These are phyloP conservation scores for Penicillium sp. DNA, from an alignment of 2,329 filamentous ascomycete species.

Conservation along the genomic window DNA sequence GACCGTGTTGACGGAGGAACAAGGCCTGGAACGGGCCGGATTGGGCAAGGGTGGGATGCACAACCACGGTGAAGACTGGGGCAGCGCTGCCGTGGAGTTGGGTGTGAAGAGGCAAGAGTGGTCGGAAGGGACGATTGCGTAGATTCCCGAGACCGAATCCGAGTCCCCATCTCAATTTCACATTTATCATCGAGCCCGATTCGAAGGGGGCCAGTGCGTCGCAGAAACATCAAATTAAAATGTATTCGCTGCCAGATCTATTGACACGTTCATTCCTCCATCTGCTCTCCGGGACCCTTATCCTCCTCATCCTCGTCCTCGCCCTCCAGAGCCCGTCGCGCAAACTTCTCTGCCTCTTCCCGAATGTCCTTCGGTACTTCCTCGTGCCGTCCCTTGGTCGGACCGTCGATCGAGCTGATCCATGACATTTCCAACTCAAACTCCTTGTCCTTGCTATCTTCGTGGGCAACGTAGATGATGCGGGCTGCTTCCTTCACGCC, in stretches of 20 bases:
- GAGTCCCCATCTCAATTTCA: neutral
- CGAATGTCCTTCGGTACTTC: slow-evolving; percentile 88
- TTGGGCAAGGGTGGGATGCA: slow-evolving; percentile 61
- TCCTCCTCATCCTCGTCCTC: slow-evolving; percentile 82
- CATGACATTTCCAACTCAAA: slow-evolving; percentile 99
- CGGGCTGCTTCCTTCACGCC: slow-evolving; percentile 94
- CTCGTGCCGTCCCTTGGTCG: slow-evolving; percentile 88
- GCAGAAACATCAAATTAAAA: slow-evolving; percentile 17
- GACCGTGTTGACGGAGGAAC: slow-evolving; percentile 83
- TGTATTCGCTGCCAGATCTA: slow-evolving; percentile 20
- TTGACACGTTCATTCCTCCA: slow-evolving; percentile 70
- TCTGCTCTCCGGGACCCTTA: slow-evolving; percentile 67
- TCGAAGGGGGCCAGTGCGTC: neutral
- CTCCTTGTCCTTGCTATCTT: slow-evolving; percentile 99
- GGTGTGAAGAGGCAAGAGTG: slow-evolving; percentile 82
- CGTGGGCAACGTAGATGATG: slow-evolving; percentile 96
- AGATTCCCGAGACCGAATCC: slow-evolving; percentile 6
- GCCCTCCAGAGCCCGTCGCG: slow-evolving; percentile 83
- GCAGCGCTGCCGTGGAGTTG: slow-evolving; percentile 88
- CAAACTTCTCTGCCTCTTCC: slow-evolving; percentile 89
- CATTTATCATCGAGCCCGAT: neutral
- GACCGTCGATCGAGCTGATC: slow-evolving; percentile 81
- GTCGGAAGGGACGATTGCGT: slow-evolving; percentile 65
- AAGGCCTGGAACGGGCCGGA: slow-evolving; percentile 81
- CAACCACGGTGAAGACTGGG: slow-evolving; percentile 98